Evolutionary conservation across 2,329 filamentous ascomycete genomes (phyloP).

Genomic region (Colletotrichum musicola): DNA sequence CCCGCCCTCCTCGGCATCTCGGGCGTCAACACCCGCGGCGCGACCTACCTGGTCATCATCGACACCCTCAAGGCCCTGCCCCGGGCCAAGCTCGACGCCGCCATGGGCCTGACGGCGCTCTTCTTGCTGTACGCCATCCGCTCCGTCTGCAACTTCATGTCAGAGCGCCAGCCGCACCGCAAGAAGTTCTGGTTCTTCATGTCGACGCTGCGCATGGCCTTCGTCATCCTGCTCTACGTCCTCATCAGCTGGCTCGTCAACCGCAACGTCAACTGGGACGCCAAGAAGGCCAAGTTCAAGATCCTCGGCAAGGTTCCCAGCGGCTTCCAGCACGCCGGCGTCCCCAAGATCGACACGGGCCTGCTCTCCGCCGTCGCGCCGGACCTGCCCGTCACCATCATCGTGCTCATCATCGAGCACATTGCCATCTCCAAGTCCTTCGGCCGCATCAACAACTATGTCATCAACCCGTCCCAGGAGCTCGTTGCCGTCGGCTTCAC

Average conservation of each 20-base stretch:
- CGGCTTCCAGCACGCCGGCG: constrained; percentile 78
- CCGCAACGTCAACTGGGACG: constrained; percentile 62
- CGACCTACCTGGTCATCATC: constrained; percentile 60
- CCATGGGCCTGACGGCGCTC: constrained; percentile 77
- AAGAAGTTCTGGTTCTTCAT: constrained; percentile 83
- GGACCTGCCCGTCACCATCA: constrained; percentile 79
- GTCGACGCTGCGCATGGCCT: constrained; percentile 81
- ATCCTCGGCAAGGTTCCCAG: constrained; percentile 78
- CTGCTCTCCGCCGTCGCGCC: constrained; percentile 74
- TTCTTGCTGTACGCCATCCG: constrained; percentile 75
- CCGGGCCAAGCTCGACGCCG: constrained; percentile 72
- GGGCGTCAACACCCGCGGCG: constrained; percentile 58
- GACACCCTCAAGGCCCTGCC: constrained; percentile 55
- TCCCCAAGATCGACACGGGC: constrained; percentile 69
- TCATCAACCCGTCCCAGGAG: constrained; percentile 83
- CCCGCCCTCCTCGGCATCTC: constrained; percentile 58
- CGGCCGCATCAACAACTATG: constrained; percentile 83
- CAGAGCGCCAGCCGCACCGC: constrained; percentile 74
- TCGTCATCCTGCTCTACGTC: constrained; percentile 85
- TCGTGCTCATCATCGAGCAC: constrained; percentile 85
- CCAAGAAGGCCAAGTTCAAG: constrained; percentile 68
- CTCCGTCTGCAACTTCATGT: constrained; percentile 70
- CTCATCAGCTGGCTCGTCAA: constrained; percentile 81
- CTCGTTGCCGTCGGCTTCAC: constrained; percentile 82
- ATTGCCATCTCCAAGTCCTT: constrained; percentile 89